Evolutionary conservation across 2,329 filamentous ascomycete genomes (phyloP), one percentile per base, ranked within the genome.

Genomic region (Hortaea werneckii): DNA sequence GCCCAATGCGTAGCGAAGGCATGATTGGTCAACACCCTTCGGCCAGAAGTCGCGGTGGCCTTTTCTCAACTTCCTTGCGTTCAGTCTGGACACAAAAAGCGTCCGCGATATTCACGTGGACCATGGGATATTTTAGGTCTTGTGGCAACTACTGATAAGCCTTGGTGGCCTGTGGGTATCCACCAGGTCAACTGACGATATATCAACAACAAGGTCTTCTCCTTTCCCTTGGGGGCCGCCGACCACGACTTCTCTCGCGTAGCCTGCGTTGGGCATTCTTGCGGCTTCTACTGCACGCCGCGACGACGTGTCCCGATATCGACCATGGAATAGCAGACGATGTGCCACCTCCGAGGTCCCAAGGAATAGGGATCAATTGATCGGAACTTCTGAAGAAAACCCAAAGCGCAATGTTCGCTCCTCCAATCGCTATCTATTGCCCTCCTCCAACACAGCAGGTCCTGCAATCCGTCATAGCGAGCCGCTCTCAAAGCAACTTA

Each of bases 191-290:
- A 35, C 32, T 35, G 32, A 10, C n/a, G 2, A 35, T 20, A 20
- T 20, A 20, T 20, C 20, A 20, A 35, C 32, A n/a, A 35, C 4
- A 2, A 35, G 32, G 32, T n/a, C 32, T 9, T 7, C 4, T 20
- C 20, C 20, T 20, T 20, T 20, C 2, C 10, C 37, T n/a, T 35
- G 9, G 32, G 34, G 34, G 43, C 40, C 37, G 20, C 11, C 34
- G 37, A 30, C 44, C 44, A 46, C 44, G 28, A 42, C 44, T 46
- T 46, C 29, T 42, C 40, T 42, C 40, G 28, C 12, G 34, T 20
- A 39, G 29, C 27, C 34, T 10, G 6, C 32, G 11, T 46, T 46
- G 44, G 44, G 44, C 44, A 38, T 30, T 13, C 20, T 34, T 40
- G 35, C 37, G 13, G 37, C 39, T 26, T 42, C 38, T 42, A 39